Evolutionary conservation across 2,329 filamentous ascomycete species (phyloP).

Genomic region (Xylaria sp.): DNA sequence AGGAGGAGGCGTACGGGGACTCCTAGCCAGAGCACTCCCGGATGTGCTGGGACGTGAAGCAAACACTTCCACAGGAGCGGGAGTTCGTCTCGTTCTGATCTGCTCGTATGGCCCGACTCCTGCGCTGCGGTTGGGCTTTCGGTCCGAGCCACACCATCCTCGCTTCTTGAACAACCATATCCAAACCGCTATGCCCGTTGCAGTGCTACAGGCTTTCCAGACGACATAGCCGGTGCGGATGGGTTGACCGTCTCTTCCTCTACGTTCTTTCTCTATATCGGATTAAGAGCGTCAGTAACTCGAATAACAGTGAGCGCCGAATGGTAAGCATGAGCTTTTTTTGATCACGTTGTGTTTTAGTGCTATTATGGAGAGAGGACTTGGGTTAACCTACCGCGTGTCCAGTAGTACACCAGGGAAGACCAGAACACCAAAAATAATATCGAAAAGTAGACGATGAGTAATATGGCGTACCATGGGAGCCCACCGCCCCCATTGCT

Average conservation of each 20-base stretch:
- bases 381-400: conserved; percentile 10
- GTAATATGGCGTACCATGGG: conserved; percentile 12
- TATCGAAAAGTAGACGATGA: conserved; percentile 18
- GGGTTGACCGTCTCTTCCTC: conserved; percentile 14
- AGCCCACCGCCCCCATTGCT: not conserved
- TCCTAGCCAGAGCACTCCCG: not conserved
- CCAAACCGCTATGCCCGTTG: conserved; percentile 35
- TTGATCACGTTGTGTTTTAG: not conserved
- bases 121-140: not conserved
- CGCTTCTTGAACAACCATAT: conserved; percentile 34
- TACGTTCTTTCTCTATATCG: conserved; percentile 31
- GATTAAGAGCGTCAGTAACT: conserved; percentile 4
- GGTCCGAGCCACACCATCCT: conserved; percentile 17
- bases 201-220: conserved; percentile 39
- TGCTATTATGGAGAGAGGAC: not conserved
- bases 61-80: not conserved
- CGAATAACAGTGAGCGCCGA: not conserved
- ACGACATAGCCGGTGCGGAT: conserved; percentile 31
- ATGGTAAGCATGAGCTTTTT: too few species aligned
- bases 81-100: conserved; percentile 8
- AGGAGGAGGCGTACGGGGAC: not conserved
- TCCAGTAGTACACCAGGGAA: conserved; percentile 23
- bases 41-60: conserved; percentile 1
- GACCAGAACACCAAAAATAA: conserved; percentile 15
- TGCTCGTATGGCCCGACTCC: conserved; percentile 17